Evolutionary conservation across 2,329 filamentous ascomycete species (phyloP), one percentile per base, ranked within the genome.

Genomic region (Rhinocladiella mackenziei): DNA sequence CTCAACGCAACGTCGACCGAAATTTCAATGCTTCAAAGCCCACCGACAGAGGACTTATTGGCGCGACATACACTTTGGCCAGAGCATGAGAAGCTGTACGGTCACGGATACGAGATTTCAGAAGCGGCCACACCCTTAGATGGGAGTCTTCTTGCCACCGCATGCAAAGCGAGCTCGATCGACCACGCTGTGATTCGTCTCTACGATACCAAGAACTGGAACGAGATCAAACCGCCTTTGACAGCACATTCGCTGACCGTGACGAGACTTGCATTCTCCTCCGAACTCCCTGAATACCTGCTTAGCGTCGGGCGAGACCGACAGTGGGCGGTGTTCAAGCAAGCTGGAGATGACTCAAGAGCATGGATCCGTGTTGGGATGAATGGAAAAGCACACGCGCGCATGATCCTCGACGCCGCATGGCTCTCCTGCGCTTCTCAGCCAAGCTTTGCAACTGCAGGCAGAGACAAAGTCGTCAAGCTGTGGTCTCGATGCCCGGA

Each of bases 51-150:
- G 65, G 92, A 97, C 64, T 83, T 87, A 42, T 78, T 98, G 2
- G 84, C 89, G 17, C 81, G 89, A 6, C 83, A 94, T 63, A 94
- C 92, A 0, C 79, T 98, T 22, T 98, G 89, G 89, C 92, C 92
- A 2, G 92, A 98, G 62, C 80, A 80, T 5, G 92, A 98, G 65
- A 98, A 98, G 69, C 77, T 98, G 1, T 98, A 98, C 66, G 92
- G 92, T 1, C 92, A 98, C 66, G 92, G 92, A 20, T 96, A 96
- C 67, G 92, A 98, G 65, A 91, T 98, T 37, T 94, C 88, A 2
- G 85, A 87, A 26, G 78, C 95, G 11, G 86, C 89, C 8, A 77
- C 83, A 5, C 88, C 81, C 58, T 78, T 86, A 59, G 81, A 89
- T 57, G 84, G 85, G 9, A 71, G 66, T 3, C 65, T 96, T 15